These are phyloP conservation scores for Penicillium sp. DNA, from an alignment of 2,329 filamentous ascomycete species.

Conservation along the genomic window DNA sequence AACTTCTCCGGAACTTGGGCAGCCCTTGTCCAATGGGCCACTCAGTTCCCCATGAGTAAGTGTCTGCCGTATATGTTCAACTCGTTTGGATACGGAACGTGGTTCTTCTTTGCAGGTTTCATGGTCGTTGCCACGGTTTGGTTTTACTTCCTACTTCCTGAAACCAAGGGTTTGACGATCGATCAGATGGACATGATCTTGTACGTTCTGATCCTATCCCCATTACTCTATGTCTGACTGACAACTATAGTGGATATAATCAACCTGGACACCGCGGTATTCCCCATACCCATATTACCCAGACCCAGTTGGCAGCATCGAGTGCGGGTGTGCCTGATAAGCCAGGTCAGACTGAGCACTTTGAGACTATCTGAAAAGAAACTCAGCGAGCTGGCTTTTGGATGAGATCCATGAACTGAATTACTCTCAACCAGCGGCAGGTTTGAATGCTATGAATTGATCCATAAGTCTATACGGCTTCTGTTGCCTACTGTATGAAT, in stretches of 20 bases:
- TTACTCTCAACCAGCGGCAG: too few relatives aligned
- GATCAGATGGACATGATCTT: constrained; percentile 30
- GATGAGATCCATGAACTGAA: too few relatives aligned
- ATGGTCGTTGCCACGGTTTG: constrained; percentile 46
- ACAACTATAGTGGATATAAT: constrained; percentile 11
- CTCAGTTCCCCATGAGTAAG: constrained; percentile 47
- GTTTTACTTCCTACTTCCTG: constrained; percentile 42
- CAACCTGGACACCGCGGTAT: constrained; percentile 10
- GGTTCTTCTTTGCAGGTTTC: constrained; percentile 47
- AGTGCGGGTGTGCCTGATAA: background rate
- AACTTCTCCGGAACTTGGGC: constrained; percentile 47
- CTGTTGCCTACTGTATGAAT: too few relatives aligned
- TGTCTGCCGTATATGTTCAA: constrained; percentile 50
- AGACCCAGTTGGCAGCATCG: background rate
- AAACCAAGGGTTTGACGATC: constrained; percentile 29
- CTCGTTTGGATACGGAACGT: constrained; percentile 44
- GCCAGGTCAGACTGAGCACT: background rate
- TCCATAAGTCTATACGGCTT: too few relatives aligned
- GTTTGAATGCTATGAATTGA: too few relatives aligned
- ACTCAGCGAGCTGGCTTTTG: background rate
- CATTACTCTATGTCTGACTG: background rate
- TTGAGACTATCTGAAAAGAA: background rate
- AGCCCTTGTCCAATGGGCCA: constrained; percentile 24
- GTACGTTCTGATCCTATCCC: background rate
- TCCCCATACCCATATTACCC: constrained; percentile 10